Evolutionary conservation across 352 stramenopile species (phyloP).

Genomic region (Peronosclerospora sorghi): DNA sequence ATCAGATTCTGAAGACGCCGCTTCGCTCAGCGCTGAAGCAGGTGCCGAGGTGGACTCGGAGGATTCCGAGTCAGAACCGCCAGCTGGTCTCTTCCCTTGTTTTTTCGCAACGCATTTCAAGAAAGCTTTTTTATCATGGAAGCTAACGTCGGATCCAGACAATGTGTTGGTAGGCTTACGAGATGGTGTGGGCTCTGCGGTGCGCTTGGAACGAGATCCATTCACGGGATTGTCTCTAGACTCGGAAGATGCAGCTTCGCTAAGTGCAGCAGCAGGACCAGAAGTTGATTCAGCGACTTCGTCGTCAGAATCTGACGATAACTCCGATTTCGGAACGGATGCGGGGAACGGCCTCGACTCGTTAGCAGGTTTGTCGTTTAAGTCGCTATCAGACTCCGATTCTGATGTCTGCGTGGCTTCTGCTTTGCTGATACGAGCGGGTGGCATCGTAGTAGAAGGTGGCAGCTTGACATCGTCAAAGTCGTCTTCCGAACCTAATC

Average conservation of each 20-base stretch:
- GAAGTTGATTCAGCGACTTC: conserved; percentile 4
- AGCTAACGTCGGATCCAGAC: no score
- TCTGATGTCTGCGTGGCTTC: background rate
- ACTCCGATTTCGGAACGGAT: conserved; percentile 8
- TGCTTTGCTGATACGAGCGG: background rate
- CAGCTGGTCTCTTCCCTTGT: no score
- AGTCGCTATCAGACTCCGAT: conserved; percentile 6
- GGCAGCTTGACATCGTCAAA: conserved; percentile 20
- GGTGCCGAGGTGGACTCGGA: no score
- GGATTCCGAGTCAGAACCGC: no score
- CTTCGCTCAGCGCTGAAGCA: no score
- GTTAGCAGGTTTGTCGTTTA: conserved; percentile 1
- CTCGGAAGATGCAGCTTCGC: conserved; percentile 1
- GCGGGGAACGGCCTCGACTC: background rate
- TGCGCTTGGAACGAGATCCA: conserved; percentile 2
- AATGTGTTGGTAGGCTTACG: conserved; percentile 2
- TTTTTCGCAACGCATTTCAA: no score
- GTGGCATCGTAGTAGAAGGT: background rate
- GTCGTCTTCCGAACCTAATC: conserved; percentile 18
- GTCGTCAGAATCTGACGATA: conserved; percentile 13
- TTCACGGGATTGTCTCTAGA: conserved; percentile 6
- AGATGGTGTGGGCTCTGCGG: conserved; percentile 2
- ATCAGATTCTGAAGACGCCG: no score
- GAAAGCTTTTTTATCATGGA: no score
- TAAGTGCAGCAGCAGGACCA: background rate